These are phyloP conservation scores for Geranium incanum DNA, from an alignment of 441 rosid genomes.

Conservation along the genomic window DNA sequence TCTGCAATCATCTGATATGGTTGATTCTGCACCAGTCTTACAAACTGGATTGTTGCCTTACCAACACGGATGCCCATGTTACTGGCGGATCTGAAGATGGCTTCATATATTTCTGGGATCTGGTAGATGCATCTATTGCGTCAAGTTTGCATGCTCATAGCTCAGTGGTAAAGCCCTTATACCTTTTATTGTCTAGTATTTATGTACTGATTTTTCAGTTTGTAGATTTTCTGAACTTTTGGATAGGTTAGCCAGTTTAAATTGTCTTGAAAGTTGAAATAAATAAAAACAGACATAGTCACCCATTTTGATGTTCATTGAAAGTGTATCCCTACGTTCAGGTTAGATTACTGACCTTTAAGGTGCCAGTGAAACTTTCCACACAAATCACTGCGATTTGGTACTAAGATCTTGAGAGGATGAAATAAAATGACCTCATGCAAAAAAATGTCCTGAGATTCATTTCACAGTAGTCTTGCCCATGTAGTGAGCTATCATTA, in stretches of 20 bases:
- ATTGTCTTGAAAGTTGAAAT: not conserved
- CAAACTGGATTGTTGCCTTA: conserved; percentile 90
- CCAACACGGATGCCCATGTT: conserved; percentile 75
- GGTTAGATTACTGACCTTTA: too few relatives aligned
- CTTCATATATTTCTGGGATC: conserved; percentile 84
- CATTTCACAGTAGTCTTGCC: not conserved
- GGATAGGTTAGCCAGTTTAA: not conserved
- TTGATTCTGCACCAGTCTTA: conserved; percentile 48
- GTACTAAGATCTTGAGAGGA: not conserved
- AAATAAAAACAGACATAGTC: too few relatives aligned
- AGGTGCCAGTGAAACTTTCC: too few relatives aligned
- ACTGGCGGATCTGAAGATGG: conserved; percentile 96
- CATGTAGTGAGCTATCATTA: not conserved
- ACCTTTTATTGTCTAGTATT: not conserved
- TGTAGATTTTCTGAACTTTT: not conserved
- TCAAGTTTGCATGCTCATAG: conserved; percentile 70
- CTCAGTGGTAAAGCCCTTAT: conserved; percentile 52
- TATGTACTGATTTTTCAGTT: not conserved
- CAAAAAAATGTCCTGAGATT: not conserved
- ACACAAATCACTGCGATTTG: not conserved
- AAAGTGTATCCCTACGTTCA: too few relatives aligned
- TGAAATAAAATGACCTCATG: not conserved
- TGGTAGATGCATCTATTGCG: conserved; percentile 78
- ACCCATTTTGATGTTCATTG: too few relatives aligned
- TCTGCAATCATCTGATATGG: conserved; percentile 4